Percentiles rank a stretch among this genome's conserved stretches.
Conservation (phyloP, 495 filamentous ascomycete species). For the Neurospora sp. region DNA sequence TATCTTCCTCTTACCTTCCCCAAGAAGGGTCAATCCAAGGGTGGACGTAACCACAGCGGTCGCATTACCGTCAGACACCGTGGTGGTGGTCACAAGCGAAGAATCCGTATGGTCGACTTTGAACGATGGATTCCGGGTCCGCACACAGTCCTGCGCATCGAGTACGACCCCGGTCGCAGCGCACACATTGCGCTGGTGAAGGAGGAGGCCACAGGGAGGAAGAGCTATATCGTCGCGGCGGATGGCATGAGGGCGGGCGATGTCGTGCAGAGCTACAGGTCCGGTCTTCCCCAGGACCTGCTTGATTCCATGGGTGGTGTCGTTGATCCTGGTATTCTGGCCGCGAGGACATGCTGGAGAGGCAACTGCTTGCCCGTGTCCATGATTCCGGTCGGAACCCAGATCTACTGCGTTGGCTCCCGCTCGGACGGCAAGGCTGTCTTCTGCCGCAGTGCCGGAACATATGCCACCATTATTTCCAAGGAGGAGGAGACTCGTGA, state of each 20-base stretch:
- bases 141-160: constrained; percentile 84
- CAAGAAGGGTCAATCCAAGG: constrained; percentile 83
- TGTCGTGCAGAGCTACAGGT: constrained; percentile 77
- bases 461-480: constrained; percentile 74
- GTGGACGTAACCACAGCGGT: constrained; percentile 83
- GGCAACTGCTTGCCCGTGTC: constrained; percentile 92
- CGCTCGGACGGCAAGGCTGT: constrained; percentile 62
- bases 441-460: constrained; percentile 89
- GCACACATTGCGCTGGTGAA: constrained; percentile 87
- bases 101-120: constrained; percentile 88
- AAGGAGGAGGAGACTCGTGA: constrained; percentile 65
- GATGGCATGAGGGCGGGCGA: constrained; percentile 92
- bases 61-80: constrained; percentile 79
- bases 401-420: constrained; percentile 85
- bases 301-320: constrained; percentile 83
- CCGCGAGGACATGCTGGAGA: constrained; percentile 84
- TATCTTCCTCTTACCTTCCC: constrained; percentile 73
- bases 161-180: constrained; percentile 86
- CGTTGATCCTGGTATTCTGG: constrained; percentile 87
- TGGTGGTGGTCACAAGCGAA: constrained; percentile 81
- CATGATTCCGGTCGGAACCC: constrained; percentile 85
- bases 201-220: constrained; percentile 52
- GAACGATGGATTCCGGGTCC: constrained; percentile 61
- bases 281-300: constrained; percentile 76
- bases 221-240: constrained; percentile 85